Percentiles rank a stretch among this genome's conserved stretches.
These are phyloP conservation scores for Cucurbita argyrosperma DNA, from an alignment of 306 rosid species.

Conservation along the genomic window DNA sequence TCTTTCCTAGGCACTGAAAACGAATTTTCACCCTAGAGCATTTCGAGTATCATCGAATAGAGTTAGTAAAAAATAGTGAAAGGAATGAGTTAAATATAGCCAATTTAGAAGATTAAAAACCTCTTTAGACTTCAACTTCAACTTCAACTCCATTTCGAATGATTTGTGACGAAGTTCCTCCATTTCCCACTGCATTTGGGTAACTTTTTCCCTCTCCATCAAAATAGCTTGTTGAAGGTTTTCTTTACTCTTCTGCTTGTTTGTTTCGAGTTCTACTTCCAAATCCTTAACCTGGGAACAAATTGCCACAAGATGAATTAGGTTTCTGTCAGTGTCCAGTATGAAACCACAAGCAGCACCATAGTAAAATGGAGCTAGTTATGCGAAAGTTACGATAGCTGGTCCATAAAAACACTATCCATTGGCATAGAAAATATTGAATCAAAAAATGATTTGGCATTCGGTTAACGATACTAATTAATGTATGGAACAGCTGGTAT, in stretches of 20 bases:
- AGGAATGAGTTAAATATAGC: constrained; percentile 1
- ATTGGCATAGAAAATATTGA: neutral
- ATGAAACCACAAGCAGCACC: neutral
- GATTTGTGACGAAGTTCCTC: constrained; percentile 89
- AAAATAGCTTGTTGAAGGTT: constrained; percentile 90
- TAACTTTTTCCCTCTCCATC: constrained; percentile 83
- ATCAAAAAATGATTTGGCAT: neutral
- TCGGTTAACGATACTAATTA: neutral
- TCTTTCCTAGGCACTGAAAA: constrained; percentile 22
- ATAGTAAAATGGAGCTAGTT: neutral
- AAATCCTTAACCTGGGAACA: constrained; percentile 84
- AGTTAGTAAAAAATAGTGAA: constrained; percentile 7
- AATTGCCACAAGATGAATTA: neutral
- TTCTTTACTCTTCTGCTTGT: constrained; percentile 68
- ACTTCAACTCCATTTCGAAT: constrained; percentile 79
- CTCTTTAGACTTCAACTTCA: constrained; percentile 59
- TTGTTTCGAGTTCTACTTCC: constrained; percentile 84
- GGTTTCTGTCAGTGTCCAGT: neutral
- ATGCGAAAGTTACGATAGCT: neutral
- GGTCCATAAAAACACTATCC: neutral
- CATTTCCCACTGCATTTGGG: constrained; percentile 84
- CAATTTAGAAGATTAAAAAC: constrained; percentile 21
- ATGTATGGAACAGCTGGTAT: neutral
- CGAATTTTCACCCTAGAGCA: constrained; percentile 40
- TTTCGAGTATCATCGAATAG: constrained; percentile 8